Evolutionary conservation across 1,139 yeast genomes (phyloP), one percentile per base, ranked within the genome.

Genomic region (Taphrina confusa): DNA sequence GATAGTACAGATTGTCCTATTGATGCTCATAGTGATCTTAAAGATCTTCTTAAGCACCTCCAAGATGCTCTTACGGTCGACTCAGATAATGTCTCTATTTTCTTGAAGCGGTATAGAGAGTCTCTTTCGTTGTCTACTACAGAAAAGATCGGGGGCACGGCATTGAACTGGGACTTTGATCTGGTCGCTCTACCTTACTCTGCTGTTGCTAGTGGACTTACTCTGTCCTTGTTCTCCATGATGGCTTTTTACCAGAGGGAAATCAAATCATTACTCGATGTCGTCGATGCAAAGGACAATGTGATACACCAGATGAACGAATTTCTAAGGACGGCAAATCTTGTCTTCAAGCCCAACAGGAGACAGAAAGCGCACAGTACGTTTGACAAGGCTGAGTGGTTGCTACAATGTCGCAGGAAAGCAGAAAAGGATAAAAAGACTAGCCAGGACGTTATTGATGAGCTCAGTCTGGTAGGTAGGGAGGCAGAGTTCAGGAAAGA

Each of bases 211-310:
- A 16, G 23, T 16, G 58, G 58, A 9, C 34, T 54, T 12, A 54
- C 34, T 11, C 36, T 54, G 6, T 31, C 51, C 12, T 22, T 54
- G 6, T 42, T 42, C n/a, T 34, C 50, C 51, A 54, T 54, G 58
- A 34, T 54, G 25, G 25, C 51, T 1, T 44, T 42, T 9, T 54
- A 54, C n/a, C 58, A 54, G 28, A 12, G 34, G 16, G 44, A 54
- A n/a, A n/a, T 54, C 28, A 20, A 14, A 11, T 33, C 44, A 5
- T 34, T 54, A 2, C 51, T 31, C 2, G 42, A 44, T 9, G 34
- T 34, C 34, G 44, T 54, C 20, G 22, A 44, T n/a, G 44, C 34
- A n/a, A 54, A 54, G 36, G 58, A 54, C 20, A 37, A 27, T 33
- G 51, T 54, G 5, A 44, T 54, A 3, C 45, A 28, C 4, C 39